Evolutionary conservation across 2,329 filamentous ascomycete species (phyloP), one percentile per base, ranked within the genome.

Genomic region (Exophiala oligosperma): DNA sequence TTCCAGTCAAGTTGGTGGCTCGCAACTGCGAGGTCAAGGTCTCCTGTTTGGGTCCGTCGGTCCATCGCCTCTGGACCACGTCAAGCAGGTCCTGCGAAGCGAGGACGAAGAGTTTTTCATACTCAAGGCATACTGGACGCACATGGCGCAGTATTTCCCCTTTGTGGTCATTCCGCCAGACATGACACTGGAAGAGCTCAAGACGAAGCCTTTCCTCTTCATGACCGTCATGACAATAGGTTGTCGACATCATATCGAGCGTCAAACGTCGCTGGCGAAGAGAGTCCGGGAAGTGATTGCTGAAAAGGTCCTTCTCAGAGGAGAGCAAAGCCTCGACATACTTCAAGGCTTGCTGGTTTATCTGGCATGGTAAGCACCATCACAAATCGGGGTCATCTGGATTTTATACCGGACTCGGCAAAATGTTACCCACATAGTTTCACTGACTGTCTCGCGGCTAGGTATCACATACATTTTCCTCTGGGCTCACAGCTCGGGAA

Each of bases 311-410:
- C 64, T 77, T 9, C 50, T 70, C 12, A 61, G 64, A 4, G 69
- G 69, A 2, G 66, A 72, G 7, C 67, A 72, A 24, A 72, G 65
- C 29, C 68, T 77, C n/a, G 75, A 75, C 38, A 64, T 75, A 11
- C 66, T 77, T 14, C 72, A 77, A 61, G 74, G 73, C 2, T 54
- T 76, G 4, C 61, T 76, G 12, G 64, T 77, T 0, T 70, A 70
- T 51, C 56, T 72, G 14, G 72, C 70, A 23, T 76, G 73, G 73
- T 74, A 53, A 56, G 35, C 40, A 5, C 17, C 17, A 17, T 41
- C 46, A 40, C 26, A 4, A 28, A 28, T 28, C 26, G 4, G 4
- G 26, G 26, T 7, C 26, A 28, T 7, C 26, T 28, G 26, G 26
- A 7, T 28, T 28, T 28, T 28, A 28, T 28, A 28, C 7, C 26